phyloP scores from a whole-genome alignment of 1,139 yeast species.

The Zhuliangozyma parablackwelliae region DNA sequence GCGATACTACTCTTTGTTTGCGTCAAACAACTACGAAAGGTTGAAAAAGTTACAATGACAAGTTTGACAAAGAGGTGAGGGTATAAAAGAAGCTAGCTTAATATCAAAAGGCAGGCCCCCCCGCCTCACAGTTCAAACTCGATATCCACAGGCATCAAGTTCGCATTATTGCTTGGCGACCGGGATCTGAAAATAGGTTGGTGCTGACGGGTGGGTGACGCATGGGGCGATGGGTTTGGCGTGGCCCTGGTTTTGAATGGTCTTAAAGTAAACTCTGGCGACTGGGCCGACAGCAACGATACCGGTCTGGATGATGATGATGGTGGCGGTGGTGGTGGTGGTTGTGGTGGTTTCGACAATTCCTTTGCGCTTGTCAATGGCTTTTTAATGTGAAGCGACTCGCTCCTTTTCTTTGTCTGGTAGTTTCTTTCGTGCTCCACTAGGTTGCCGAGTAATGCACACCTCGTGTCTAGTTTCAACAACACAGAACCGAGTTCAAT shows the following conservation, averaged over 20 bases:
- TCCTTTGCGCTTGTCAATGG: constrained; percentile 12
- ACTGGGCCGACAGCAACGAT: not conserved
- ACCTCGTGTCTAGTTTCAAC: constrained; percentile 22
- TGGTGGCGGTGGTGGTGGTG: not conserved
- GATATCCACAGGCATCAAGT: no score
- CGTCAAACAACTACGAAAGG: constrained; percentile 25
- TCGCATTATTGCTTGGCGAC: no score
- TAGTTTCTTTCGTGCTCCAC: constrained; percentile 29
- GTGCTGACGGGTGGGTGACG: constrained; percentile 26
- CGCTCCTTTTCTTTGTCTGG: constrained; percentile 27
- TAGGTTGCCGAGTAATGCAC: constrained; percentile 21
- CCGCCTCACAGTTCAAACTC: no score
- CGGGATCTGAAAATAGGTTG: no score
- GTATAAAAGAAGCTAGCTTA: no score
- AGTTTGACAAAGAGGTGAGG: constrained; percentile 12
- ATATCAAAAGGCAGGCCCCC: no score
- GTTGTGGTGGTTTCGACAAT: not conserved
- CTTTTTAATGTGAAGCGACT: constrained; percentile 24
- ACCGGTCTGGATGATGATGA: not conserved
- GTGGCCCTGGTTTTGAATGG: constrained; percentile 42
- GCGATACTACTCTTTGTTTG: constrained; percentile 23
- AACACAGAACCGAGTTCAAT: constrained; percentile 25
- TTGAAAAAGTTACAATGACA: constrained; percentile 42
- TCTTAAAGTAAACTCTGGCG: constrained; percentile 29
- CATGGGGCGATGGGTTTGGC: constrained; percentile 38